Evolutionary conservation across 2,329 filamentous ascomycete species (phyloP).

Genomic region (Curvularia spicifera): DNA sequence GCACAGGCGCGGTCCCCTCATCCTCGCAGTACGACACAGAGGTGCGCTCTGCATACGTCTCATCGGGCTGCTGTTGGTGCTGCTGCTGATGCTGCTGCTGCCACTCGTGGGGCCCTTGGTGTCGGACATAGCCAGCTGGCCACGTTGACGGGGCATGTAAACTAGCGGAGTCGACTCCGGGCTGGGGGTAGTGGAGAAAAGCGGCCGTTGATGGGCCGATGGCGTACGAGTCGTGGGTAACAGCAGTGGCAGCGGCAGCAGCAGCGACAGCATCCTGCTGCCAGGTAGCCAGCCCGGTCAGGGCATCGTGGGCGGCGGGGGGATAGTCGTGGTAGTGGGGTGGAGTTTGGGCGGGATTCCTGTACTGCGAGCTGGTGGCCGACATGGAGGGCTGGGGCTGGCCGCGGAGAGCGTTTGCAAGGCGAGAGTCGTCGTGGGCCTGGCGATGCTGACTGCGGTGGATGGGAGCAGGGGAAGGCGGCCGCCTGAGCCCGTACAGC

Average conservation of each 20-base stretch:
- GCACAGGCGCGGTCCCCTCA: conserved; percentile 20
- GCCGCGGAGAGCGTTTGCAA: conserved; percentile 23
- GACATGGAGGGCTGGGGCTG: conserved; percentile 40
- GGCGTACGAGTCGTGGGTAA: conserved; percentile 30
- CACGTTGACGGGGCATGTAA: conserved; percentile 28
- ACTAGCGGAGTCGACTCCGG: conserved; percentile 35
- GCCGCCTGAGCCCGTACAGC: conserved; percentile 31
- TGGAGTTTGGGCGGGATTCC: conserved; percentile 33
- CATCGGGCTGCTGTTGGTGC: conserved; percentile 17
- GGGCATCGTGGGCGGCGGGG: conserved; percentile 30
- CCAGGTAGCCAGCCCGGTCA: conserved; percentile 38
- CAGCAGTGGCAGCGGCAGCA: not conserved
- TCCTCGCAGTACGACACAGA: conserved; percentile 27
- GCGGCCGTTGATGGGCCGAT: conserved; percentile 32
- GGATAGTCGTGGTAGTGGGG: conserved; percentile 39
- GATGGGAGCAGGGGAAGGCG: conserved; percentile 27
- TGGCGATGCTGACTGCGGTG: conserved; percentile 21
- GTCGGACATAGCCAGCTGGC: conserved; percentile 27
- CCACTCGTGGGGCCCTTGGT: conserved; percentile 27
- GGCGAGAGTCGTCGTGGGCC: conserved; percentile 28
- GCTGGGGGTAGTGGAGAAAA: conserved; percentile 35
- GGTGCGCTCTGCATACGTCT: conserved; percentile 27
- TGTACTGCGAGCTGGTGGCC: conserved; percentile 40
- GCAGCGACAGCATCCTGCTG: conserved; percentile 20
- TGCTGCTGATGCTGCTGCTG: conserved; percentile 16